These are phyloP conservation scores for Boletus sp. DNA, from an alignment of 768 basidiomycete genomes.

Conservation along the genomic window DNA sequence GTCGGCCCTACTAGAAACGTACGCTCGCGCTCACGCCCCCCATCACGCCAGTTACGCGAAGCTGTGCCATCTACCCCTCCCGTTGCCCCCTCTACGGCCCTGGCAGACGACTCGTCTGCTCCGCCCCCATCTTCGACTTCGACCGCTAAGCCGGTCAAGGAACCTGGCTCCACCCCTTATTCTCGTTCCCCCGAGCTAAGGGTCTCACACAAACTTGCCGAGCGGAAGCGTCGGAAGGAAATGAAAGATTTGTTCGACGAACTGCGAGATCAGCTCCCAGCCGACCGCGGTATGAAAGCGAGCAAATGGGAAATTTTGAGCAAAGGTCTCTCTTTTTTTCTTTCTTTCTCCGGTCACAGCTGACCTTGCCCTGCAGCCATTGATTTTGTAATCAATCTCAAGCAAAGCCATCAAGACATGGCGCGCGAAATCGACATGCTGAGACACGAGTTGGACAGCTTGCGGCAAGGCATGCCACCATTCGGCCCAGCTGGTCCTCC, in stretches of 20 bases:
- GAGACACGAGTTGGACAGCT: constrained; percentile 65
- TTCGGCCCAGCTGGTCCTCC: constrained; percentile 50
- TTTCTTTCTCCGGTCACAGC: neutral
- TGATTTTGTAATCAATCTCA: constrained; percentile 80
- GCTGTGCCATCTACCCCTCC: constrained; percentile 39
- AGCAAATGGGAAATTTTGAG: constrained; percentile 99
- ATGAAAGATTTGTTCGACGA: constrained; percentile 99
- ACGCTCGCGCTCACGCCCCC: constrained; percentile 68
- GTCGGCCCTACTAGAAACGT: constrained; percentile 49
- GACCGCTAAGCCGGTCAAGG: constrained; percentile 40
- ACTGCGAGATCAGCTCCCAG: constrained; percentile 86
- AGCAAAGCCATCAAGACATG: constrained; percentile 75
- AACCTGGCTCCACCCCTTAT: constrained; percentile 70
- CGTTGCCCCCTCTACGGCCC: constrained; percentile 34
- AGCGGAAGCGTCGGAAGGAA: constrained; percentile 94
- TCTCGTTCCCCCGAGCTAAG: constrained; percentile 93
- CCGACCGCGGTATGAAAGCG: constrained; percentile 91
- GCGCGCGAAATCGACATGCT: constrained; percentile 74
- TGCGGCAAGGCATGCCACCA: constrained; percentile 56
- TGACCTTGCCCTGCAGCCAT: constrained; percentile 53
- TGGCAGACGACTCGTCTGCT: constrained; percentile 41
- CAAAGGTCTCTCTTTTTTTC: constrained; percentile 62
- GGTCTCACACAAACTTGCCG: constrained; percentile 95
- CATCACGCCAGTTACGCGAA: constrained; percentile 56
- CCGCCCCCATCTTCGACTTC: constrained; percentile 36